Conservation (phyloP, 2,329 filamentous ascomycete genomes). For the Alternaria burnsii region DNA sequence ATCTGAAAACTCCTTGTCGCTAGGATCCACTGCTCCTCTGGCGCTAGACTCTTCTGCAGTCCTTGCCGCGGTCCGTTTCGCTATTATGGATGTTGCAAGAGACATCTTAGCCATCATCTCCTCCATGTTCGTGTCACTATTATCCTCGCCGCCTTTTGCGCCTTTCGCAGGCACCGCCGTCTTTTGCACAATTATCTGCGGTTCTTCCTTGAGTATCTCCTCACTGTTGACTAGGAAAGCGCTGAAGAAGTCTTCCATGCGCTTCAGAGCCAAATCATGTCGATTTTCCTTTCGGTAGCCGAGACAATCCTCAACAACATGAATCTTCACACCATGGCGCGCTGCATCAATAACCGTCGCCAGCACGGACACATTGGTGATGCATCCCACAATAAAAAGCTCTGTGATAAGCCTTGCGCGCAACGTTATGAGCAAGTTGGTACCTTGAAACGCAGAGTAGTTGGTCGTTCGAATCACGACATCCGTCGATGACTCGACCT, state of each 20-base stretch:
- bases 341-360: slow-evolving; percentile 92
- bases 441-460: slow-evolving; percentile 87
- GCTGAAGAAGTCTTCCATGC: slow-evolving; percentile 77
- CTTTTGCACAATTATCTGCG: slow-evolving; percentile 12
- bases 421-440: slow-evolving; percentile 76
- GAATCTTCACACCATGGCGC: slow-evolving; percentile 85
- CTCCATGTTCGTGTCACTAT: slow-evolving; percentile 32
- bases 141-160: slow-evolving; percentile 19
- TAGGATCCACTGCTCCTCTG: slow-evolving; percentile 19
- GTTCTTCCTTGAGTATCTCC: slow-evolving; percentile 62
- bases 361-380: slow-evolving; percentile 88
- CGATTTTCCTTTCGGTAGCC: slow-evolving; percentile 76
- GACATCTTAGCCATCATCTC: slow-evolving; percentile 35
- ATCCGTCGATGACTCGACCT: slow-evolving; percentile 61
- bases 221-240: slow-evolving; percentile 70
- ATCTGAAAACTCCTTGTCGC: slow-evolving; percentile 44
- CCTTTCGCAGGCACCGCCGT: slow-evolving; percentile 13
- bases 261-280: slow-evolving; percentile 74
- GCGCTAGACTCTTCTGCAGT: slow-evolving; percentile 5
- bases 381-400: slow-evolving; percentile 84
- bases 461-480: slow-evolving; percentile 72
- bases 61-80: slow-evolving; percentile 24
- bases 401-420: slow-evolving; percentile 89
- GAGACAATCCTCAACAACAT: slow-evolving; percentile 86
- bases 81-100: slow-evolving; percentile 21